These are phyloP conservation scores for Babesia ovis DNA, from an alignment of 169 alveolate species.

Conservation along the genomic window DNA sequence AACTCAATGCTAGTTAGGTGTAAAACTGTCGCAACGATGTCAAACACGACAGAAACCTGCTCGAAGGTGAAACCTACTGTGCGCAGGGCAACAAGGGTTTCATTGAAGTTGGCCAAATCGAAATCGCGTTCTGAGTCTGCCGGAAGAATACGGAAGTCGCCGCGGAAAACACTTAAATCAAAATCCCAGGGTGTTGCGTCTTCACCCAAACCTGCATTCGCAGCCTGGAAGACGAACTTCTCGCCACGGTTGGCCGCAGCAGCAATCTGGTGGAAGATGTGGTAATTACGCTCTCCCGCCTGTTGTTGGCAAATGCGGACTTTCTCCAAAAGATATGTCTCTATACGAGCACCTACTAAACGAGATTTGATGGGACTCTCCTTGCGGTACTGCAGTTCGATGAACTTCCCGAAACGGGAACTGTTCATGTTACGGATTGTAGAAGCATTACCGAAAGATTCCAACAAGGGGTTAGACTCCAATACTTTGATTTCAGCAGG, in stretches of 20 bases:
- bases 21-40: constrained; percentile 83
- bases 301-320: constrained; percentile 94
- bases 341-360: constrained; percentile 93
- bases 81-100: constrained; percentile 87
- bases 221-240: constrained; percentile 56
- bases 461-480: constrained; percentile 97
- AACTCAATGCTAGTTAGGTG: constrained; percentile 89
- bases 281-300: constrained; percentile 95
- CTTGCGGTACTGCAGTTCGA: constrained; percentile 88
- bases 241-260: constrained; percentile 82
- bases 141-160: constrained; percentile 58
- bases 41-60: constrained; percentile 79
- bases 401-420: constrained; percentile 97
- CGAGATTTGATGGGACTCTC: constrained; percentile 73
- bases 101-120: constrained; percentile 84
- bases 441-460: constrained; percentile 99
- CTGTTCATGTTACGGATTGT: constrained; percentile 94
- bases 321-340: constrained; percentile 95
- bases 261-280: constrained; percentile 93
- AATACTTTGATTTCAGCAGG: constrained; percentile 87
- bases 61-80: constrained; percentile 81
- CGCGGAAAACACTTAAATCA: constrained; percentile 44
- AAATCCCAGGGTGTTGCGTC: constrained; percentile 57
- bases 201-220: constrained; percentile 16
- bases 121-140: constrained; percentile 70